Base-by-base conservation (phyloP, 306 rosid genomes). In the Sindora glabra region DNA sequence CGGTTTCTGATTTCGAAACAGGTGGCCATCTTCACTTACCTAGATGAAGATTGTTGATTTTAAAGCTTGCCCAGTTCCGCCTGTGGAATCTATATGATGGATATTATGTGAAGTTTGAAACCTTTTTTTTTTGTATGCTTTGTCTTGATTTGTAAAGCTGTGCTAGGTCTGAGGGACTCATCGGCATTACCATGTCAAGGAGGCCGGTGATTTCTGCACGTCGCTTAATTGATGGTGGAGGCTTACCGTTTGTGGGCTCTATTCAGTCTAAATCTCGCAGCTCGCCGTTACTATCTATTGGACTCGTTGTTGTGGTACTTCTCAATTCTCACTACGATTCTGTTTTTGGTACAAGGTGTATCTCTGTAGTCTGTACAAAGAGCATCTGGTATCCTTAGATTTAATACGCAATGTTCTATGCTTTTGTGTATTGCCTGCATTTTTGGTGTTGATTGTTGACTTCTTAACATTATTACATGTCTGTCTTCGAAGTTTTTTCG, bases 161-260 rank as follows among this genome's bases (percentile, higher is more conserved):
- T 72, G 65, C 21, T 65, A 72, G 76, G 65, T 74, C 54, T 70
- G 68, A 69, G 65, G 69, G 91, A 69, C 24, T 74, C 41, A 10
- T 59, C 65, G 60, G 59, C 38, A 74, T 21, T 70, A 78, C 57
- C 75, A 92, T 92, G 99, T 92, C 99, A 70, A 89, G 99, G 86
- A 82, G 99, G 76, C 94, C 89, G 7, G 96, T 73, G 48, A 89
- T 80, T 82, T 90, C 95, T 59, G 65, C 90, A 2, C 86, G 96
- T 6, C 99, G 84, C 67, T 52, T 83, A 64, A 79, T 54, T 71
- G 99, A 89, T 45, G 90, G 75, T 56, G 86, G 75, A 65, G 75
- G 82, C 64, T 67, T 86, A 25, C 94, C 96, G 0, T 81, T 89
- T 68, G 85, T 80, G 37, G 78, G 86, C 27, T 48, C 71, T 3